phyloP scores from a whole-genome alignment of 371 early-diverging fungal species.

The Mortierella sp. region DNA sequence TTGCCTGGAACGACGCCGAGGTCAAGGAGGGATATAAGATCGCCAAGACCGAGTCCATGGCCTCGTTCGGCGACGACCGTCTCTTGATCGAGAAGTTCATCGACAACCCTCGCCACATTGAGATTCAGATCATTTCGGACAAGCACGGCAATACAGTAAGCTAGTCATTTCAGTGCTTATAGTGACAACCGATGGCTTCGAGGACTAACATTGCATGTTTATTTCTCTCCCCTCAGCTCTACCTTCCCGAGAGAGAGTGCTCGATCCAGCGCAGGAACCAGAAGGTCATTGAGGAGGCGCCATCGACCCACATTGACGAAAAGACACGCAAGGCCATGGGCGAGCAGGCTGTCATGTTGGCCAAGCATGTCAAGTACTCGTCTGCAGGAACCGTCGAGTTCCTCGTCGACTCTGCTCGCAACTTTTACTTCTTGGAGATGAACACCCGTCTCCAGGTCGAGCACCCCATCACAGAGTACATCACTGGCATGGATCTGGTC shows the following conservation, averaged over 20 bases:
- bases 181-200: neutral
- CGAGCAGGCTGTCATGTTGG: constrained; percentile 83
- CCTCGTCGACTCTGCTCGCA: constrained; percentile 75
- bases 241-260: constrained; percentile 93
- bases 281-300: constrained; percentile 88
- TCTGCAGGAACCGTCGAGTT: constrained; percentile 94
- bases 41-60: constrained; percentile 87
- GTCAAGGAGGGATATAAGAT: constrained; percentile 82
- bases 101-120: constrained; percentile 90
- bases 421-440: constrained; percentile 92
- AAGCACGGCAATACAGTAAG: constrained; percentile 67
- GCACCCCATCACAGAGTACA: constrained; percentile 97
- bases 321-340: constrained; percentile 81
- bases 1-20: constrained; percentile 77
- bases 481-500: constrained; percentile 94
- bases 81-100: constrained; percentile 95
- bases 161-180: neutral
- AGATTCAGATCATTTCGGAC: constrained; percentile 82
- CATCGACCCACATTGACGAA: constrained; percentile 70
- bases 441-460: constrained; percentile 94
- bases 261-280: constrained; percentile 93
- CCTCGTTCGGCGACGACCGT: constrained; percentile 91
- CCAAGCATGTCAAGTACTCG: constrained; percentile 85
- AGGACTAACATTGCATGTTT: neutral
- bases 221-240: constrained; percentile 57